Evolutionary conservation across 306 rosid species (phyloP).

Genomic region (Herpetospermum pedunculosum): DNA sequence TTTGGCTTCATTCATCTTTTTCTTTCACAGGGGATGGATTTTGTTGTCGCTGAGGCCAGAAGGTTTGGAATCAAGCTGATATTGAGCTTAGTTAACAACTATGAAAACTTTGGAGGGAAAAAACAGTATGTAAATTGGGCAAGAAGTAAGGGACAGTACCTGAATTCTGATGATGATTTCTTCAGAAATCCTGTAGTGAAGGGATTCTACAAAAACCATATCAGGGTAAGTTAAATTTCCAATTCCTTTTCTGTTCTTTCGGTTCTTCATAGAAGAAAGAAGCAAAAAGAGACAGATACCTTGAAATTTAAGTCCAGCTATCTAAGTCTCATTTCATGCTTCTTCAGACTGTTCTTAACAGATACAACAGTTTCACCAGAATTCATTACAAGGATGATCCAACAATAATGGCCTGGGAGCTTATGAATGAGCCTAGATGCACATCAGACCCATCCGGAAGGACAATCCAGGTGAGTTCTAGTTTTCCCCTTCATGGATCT

Average conservation of each 20-base stretch:
- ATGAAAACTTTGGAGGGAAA: slow-evolving; percentile 82
- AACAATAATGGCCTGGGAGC: slow-evolving; percentile 98
- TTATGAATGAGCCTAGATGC: slow-evolving; percentile 88
- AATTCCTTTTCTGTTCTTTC: background rate
- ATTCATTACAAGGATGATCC: slow-evolving; percentile 73
- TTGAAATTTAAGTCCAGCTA: background rate
- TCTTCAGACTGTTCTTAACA: slow-evolving; percentile 55
- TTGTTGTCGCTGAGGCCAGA: slow-evolving; percentile 75
- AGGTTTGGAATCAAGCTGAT: slow-evolving; percentile 70
- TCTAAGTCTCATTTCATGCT: background rate
- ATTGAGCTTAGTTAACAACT: slow-evolving; percentile 84
- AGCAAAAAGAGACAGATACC: background rate
- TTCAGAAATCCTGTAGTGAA: slow-evolving; percentile 59
- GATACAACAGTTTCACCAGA: slow-evolving; percentile 60
- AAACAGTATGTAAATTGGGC: slow-evolving; percentile 97
- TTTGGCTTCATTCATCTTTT: background rate
- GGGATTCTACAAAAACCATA: slow-evolving; percentile 72
- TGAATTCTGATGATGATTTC: slow-evolving; percentile 83
- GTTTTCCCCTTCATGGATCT: slow-evolving; percentile 6
- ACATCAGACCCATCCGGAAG: slow-evolving; percentile 85
- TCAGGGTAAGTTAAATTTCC: slow-evolving; percentile 31
- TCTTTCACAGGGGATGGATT: slow-evolving; percentile 68
- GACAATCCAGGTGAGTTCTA: slow-evolving; percentile 55
- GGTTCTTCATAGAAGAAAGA: background rate
- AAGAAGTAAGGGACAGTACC: slow-evolving; percentile 60